Conservation (phyloP, 768 basidiomycete species). For the Tulasnella sp. region DNA sequence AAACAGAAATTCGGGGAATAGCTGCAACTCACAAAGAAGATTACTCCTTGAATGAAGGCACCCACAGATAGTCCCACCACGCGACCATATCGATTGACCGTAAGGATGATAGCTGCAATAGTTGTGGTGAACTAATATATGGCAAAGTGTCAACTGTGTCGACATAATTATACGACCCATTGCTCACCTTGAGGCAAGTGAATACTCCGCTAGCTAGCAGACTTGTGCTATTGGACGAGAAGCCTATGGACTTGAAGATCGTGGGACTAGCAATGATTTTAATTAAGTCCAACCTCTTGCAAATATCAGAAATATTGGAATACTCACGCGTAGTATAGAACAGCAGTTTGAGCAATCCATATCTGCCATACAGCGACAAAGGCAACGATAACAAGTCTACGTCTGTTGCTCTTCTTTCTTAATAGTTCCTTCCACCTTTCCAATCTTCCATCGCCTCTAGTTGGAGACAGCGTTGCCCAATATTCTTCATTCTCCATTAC, state of each 20-base stretch:
- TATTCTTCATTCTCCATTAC: constrained; percentile 6
- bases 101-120: constrained; percentile 1
- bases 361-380: constrained; percentile 13
- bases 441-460: no score
- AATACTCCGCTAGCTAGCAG: constrained; percentile 12
- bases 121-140: constrained; percentile 1
- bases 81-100: constrained; percentile 11
- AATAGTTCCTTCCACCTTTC: constrained; percentile 1
- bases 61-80: constrained; percentile 8
- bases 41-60: constrained; percentile 1
- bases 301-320: not conserved
- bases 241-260: constrained; percentile 14
- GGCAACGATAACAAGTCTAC: not conserved
- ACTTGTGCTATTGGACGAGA: constrained; percentile 12
- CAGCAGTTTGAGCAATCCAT: constrained; percentile 12
- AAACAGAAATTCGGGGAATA: no score
- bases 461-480: not conserved
- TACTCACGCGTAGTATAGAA: constrained; percentile 15
- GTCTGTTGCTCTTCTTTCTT: not conserved
- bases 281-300: not conserved
- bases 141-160: not conserved
- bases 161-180: not conserved
- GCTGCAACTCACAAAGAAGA: constrained; percentile 15
- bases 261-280: constrained; percentile 2
- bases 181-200: constrained; percentile 11